phyloP scores from a whole-genome alignment of 768 basidiomycete species.

The Lactarius deliciosus region DNA sequence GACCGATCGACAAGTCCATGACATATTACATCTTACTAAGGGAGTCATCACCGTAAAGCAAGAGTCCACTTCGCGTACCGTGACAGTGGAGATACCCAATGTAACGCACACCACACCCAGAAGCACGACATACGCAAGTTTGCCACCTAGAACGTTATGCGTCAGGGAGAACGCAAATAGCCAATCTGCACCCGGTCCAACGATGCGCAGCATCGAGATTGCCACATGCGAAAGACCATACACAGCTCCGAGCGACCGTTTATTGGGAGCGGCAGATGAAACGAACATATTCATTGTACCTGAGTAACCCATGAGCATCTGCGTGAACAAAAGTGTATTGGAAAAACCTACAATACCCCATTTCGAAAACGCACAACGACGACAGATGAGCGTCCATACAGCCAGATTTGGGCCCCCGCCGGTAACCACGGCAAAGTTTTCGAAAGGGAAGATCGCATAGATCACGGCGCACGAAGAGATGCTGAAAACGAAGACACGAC shows the following conservation, averaged over 20 bases:
- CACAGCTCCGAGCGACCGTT: constrained; percentile 61
- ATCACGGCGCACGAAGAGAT: constrained; percentile 31
- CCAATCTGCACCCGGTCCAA: constrained; percentile 61
- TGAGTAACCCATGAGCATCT: constrained; percentile 30
- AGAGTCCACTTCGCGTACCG: too few relatives aligned
- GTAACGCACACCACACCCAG: not conserved
- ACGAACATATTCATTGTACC: constrained; percentile 73
- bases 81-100: not conserved
- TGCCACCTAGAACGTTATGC: constrained; percentile 27
- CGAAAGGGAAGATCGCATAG: constrained; percentile 34
- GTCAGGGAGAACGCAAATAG: constrained; percentile 62
- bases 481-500: constrained; percentile 34
- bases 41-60: too few relatives aligned
- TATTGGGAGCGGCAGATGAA: constrained; percentile 59
- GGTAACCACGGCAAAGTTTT: not conserved
- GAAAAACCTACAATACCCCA: not conserved
- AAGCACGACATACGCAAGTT: not conserved
- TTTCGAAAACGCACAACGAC: not conserved
- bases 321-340: fast-evolving
- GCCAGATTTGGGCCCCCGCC: not conserved
- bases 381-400: not conserved
- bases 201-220: constrained; percentile 39
- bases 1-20: too few relatives aligned
- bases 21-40: too few relatives aligned
- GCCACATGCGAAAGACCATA: constrained; percentile 50